These are phyloP conservation scores for Chaetomiaceae sp. DNA, from an alignment of 2,329 filamentous ascomycete genomes.

Conservation along the genomic window DNA sequence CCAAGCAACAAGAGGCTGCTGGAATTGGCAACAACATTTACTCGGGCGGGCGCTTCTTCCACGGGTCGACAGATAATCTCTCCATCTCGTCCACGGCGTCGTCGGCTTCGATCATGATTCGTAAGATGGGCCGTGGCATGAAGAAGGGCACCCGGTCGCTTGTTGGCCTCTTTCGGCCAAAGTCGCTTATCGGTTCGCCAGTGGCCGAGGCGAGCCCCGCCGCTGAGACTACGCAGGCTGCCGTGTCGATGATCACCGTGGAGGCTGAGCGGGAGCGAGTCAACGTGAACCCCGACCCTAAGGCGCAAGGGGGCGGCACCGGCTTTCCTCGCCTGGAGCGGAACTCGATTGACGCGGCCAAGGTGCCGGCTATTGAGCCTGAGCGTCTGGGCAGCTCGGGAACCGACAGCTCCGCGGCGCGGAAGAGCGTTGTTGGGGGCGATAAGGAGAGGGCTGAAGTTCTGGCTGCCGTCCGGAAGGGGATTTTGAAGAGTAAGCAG, in stretches of 20 bases:
- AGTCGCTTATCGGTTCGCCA: conserved; percentile 78
- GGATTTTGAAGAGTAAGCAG: conserved; percentile 81
- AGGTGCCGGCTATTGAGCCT: conserved; percentile 39
- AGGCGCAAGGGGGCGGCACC: conserved; percentile 68
- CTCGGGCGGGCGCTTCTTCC: conserved; percentile 77
- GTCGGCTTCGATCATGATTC: conserved; percentile 87
- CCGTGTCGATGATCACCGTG: conserved; percentile 91
- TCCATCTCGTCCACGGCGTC: conserved; percentile 88
- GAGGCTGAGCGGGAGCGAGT: conserved; percentile 86
- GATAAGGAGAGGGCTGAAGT: conserved; percentile 89
- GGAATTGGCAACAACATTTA: conserved; percentile 94
- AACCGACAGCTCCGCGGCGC: conserved; percentile 57
- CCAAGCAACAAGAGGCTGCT: conserved; percentile 83
- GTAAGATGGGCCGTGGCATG: conserved; percentile 99
- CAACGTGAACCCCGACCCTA: conserved; percentile 68
- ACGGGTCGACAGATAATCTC: conserved; percentile 89
- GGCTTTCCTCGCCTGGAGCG: conserved; percentile 81
- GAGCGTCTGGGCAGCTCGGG: conserved; percentile 54
- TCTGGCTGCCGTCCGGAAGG: conserved; percentile 86
- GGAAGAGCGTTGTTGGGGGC: conserved; percentile 87
- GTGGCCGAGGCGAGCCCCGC: conserved; percentile 62
- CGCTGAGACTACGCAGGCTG: conserved; percentile 69
- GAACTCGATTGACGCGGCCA: conserved; percentile 69
- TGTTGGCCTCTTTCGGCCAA: conserved; percentile 90
- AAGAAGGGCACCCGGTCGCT: conserved; percentile 89